A percentile compares a stretch with the other conserved stretches of the same genome.
Conservation (phyloP, 2,329 filamentous ascomycete species). For the Cylindrodendrum hubeiense region DNA sequence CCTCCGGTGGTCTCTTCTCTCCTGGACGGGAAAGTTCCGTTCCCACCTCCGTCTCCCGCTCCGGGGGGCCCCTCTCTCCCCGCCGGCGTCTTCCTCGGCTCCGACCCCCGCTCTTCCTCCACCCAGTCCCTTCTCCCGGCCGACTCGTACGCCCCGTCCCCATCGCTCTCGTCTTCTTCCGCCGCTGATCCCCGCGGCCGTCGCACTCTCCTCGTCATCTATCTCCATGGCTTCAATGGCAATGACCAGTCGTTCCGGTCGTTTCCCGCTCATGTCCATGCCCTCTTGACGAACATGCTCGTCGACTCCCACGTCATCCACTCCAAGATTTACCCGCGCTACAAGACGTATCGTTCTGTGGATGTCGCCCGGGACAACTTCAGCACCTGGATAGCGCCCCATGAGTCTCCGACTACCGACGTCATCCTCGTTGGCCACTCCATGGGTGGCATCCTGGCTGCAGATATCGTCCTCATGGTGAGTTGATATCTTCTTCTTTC, state of each 20-base stretch:
- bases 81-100: slow-evolving; percentile 31
- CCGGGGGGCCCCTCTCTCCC: slow-evolving; percentile 2
- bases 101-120: slow-evolving; percentile 64
- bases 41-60: slow-evolving; percentile 17
- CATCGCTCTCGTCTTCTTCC: slow-evolving; percentile 50
- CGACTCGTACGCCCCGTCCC: slow-evolving; percentile 22
- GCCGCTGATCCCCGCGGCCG: slow-evolving; percentile 42
- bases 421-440: slow-evolving; percentile 88
- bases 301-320: slow-evolving; percentile 83
- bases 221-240: slow-evolving; percentile 92
- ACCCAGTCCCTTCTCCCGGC: slow-evolving; percentile 56
- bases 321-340: slow-evolving; percentile 86
- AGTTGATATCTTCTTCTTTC: slow-evolving; percentile 26
- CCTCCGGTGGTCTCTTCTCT: slow-evolving; percentile 10
- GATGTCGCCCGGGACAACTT: slow-evolving; percentile 85
- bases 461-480: slow-evolving; percentile 80
- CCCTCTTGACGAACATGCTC: slow-evolving; percentile 75
- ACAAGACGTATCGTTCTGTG: slow-evolving; percentile 80
- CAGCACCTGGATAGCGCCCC: slow-evolving; percentile 83
- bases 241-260: slow-evolving; percentile 88
- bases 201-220: slow-evolving; percentile 79
- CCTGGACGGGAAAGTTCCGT: not conserved
- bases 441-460: slow-evolving; percentile 87
- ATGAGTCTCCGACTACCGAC: slow-evolving; percentile 81
- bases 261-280: slow-evolving; percentile 90